Evolutionary conservation across 2,329 filamentous ascomycete genomes (phyloP), one percentile per base, ranked within the genome.

Genomic region (Arthrobotrys sphaeroides): DNA sequence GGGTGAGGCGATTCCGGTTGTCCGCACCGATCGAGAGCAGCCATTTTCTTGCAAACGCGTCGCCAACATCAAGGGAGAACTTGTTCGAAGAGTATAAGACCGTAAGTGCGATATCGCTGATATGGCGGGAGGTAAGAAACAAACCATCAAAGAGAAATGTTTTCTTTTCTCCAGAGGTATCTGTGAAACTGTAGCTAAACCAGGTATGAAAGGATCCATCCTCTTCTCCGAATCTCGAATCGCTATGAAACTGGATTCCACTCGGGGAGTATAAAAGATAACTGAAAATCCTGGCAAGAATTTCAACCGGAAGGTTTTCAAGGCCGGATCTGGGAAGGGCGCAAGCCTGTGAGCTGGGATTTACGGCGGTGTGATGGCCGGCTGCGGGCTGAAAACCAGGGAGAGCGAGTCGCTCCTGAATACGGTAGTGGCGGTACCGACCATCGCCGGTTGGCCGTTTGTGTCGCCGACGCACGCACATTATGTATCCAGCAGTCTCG

Each of bases 81-180:
- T 16, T 47, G 20, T 70, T 62, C 16, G 18, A 24, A 16, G 43
- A 53, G 26, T 70, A 70, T 4, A 70, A 43, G 3, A 61, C 43
- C 2, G 57, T 51, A 5, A 70, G 36, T 3, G 65, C 65, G 2
- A 57, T 22, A 36, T 51, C n/a, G 55, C 42, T 51, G 24, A 70
- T 62, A 16, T 61, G 16, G 5, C 43, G 66, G 12, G 66, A 70
- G 9, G 45, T 40, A 12, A 70, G 66, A 49, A 70, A 62, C 10
- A 70, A n/a, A 3, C 66, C 45, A n/a, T 3, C 22, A 3, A 16
- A 33, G 10, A n/a, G n/a, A 31, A 16, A 33, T n/a, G 62, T 49
- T 13, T 62, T 18, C 24, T 66, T 43, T 22, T 43, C 42, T 20
- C 24, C 42, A 1, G 20, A 12, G 20, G 28, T n/a, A 42, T 66